Evolutionary conservation across 116 monocot genomes (phyloP), one percentile per base, ranked within the genome.

Genomic region (Cymodocea nodosa): DNA sequence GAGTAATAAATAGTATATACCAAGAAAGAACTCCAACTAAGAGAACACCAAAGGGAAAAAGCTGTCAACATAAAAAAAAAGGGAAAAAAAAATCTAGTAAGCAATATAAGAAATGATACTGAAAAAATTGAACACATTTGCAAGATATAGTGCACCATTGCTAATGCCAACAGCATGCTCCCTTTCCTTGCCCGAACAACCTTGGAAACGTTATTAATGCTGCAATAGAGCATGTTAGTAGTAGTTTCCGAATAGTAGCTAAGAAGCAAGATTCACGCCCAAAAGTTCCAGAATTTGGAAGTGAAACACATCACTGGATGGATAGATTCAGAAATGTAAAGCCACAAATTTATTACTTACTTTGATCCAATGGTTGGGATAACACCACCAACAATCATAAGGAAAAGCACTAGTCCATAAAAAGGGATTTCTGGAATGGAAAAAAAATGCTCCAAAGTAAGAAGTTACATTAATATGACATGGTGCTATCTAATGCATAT

Each of bases 131-230:
- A 44, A 44, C 5, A 8, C 1, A 44, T 6, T 44, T 2, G 11
- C 4, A 44, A 44, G 44, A 44, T 3, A 44, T 44, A 44, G 44
- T 6, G 63, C 86, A 92, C 92, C 98, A 98, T 98, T 58, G 98
- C 98, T 59, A 98, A 73, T 63, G 98, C 98, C 66, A 84, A 68
- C 60, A 92, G 34, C 89, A 98, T 98, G 77, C 81, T 98, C 72
- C 89, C 92, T 81, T 92, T 92, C 60, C 81, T 89, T 52, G 89
- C 82, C 57, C 79, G 68, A 63, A 98, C 92, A 68, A 98, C 92
- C 64, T 86, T 84, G 24, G 78, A 76, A 20, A 98, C 98, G 73
- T 92, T 98, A 64, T 70, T 63, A 52, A 88, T 67, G 74, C 97
- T 97, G 83, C 71, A 71, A 62, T 34, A 50, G 14, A 63, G 37